Evolutionary conservation across 306 rosid genomes (phyloP).

Genomic region (Trifolium subterraneum): DNA sequence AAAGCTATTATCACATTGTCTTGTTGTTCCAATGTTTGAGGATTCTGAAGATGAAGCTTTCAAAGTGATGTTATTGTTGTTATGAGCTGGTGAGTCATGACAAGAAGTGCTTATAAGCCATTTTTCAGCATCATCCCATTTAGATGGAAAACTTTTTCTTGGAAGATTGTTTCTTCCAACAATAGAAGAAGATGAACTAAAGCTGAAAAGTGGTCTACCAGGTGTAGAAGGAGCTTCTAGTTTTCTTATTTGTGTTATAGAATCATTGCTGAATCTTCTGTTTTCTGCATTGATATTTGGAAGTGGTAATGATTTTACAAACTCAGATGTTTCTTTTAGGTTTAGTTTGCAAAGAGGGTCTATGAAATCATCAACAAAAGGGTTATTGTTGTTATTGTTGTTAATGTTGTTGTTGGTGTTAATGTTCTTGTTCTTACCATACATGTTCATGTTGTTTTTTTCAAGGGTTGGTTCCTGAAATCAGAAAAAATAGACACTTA

Average conservation of each 20-base stretch:
- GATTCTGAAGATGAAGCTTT: slow-evolving; percentile 51
- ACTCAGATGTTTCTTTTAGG: slow-evolving; percentile 92
- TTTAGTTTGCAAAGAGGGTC: slow-evolving; percentile 95
- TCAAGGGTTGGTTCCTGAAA: slow-evolving; percentile 59
- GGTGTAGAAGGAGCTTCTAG: slow-evolving; percentile 85
- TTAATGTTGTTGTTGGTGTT: slow-evolving; percentile 43
- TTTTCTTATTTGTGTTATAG: slow-evolving; percentile 63
- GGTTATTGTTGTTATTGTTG: slow-evolving; percentile 52
- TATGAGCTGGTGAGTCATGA: slow-evolving; percentile 89
- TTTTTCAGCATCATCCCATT: slow-evolving; percentile 99
- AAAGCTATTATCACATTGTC: slow-evolving; percentile 50
- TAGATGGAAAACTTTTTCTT: slow-evolving; percentile 84
- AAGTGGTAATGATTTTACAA: slow-evolving; percentile 87
- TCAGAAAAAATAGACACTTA: slow-evolving; percentile 9
- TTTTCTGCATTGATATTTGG: slow-evolving; percentile 47
- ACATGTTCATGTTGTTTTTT: slow-evolving; percentile 49
- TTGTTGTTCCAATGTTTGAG: slow-evolving; percentile 44
- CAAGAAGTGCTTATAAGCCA: slow-evolving; percentile 88
- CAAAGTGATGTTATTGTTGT: slow-evolving; percentile 2
- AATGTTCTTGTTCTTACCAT: slow-evolving; percentile 50
- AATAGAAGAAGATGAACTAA: slow-evolving; percentile 45
- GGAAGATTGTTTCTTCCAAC: slow-evolving; percentile 52
- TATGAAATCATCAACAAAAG: slow-evolving; percentile 70
- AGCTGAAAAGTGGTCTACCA: slow-evolving; percentile 87
- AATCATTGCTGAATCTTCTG: slow-evolving; percentile 48